Evolutionary conservation across 352 stramenopile genomes (phyloP), one percentile per base, ranked within the genome.

Genomic region (Pythium coloratum): DNA sequence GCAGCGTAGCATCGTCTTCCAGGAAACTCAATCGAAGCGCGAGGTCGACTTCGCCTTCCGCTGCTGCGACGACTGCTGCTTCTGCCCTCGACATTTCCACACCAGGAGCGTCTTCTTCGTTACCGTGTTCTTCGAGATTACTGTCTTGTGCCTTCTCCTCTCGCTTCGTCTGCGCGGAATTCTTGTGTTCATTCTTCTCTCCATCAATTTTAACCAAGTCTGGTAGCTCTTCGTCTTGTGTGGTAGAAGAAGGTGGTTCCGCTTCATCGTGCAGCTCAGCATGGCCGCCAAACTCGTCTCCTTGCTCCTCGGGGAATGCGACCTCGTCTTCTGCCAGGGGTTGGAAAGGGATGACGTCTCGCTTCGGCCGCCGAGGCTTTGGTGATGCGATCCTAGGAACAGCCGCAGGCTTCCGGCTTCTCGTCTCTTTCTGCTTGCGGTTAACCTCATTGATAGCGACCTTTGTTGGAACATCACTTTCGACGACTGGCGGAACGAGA

Each of bases 11-110:
- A 49, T 87, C 74, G 32, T 89, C 82, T 67, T 86, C 82, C 8
- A 91, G 44, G 32, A 89, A 76, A 42, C 72, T 80, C 44, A 91
- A 50, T 44, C 80, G 79, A 14, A 91, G 56, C 24, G 80, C 82
- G 14, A 91, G 33, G 16, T 91, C 80, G 28, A 65, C 64, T 32
- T 89, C 73, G 1, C 74, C 74, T 26, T 78, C 78, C 2, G 74
- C 44, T 0, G 70, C 78, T 12, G 82, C 77, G 30, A 77, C 46
- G 18, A 88, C 55, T 0, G 76, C 71, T 13, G 77, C 76, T 2
- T 89, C 77, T 40, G 65, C 62, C 16, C 77, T 64, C 56, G 75
- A 86, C 30, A 85, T 67, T n/a, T 26, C 33, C 24, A 54, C 16
- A 18, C 30, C 7, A 14, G 33, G 28, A 13, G 18, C 13, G 26